Percentiles rank a stretch among this genome's conserved stretches.
Conservation (phyloP, 1,284 basidiomycete species). For the Cutaneotrichosporon sp. region DNA sequence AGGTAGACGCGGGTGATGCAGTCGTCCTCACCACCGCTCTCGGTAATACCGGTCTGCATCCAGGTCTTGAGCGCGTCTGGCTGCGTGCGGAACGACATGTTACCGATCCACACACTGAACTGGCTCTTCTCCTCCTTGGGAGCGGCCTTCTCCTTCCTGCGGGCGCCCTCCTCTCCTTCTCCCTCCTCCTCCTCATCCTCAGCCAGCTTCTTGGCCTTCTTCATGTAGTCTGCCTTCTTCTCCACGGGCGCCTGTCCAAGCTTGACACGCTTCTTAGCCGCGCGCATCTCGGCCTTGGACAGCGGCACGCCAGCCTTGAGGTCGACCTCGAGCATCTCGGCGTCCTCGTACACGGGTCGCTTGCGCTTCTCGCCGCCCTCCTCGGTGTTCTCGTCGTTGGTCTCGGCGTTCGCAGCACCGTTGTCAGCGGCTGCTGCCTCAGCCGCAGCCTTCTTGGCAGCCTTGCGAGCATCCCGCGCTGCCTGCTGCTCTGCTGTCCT, state of each 20-base stretch:
- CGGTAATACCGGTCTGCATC: constrained; percentile 64
- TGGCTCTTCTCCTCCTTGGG: constrained; percentile 59
- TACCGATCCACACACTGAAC: constrained; percentile 87
- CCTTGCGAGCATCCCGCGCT: constrained; percentile 45
- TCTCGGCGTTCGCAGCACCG: neutral
- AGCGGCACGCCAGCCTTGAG: constrained; percentile 47
- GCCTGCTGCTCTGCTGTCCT: constrained; percentile 47
- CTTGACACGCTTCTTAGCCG: constrained; percentile 48
- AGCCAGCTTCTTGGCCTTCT: constrained; percentile 25
- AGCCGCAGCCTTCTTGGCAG: constrained; percentile 30
- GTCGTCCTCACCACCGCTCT: constrained; percentile 40
- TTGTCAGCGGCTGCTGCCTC: constrained; percentile 13
- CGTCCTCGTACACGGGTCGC: constrained; percentile 25
- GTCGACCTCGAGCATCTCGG: constrained; percentile 50
- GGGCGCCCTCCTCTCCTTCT: constrained; percentile 34
- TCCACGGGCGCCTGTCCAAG: constrained; percentile 27
- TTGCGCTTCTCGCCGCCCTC: constrained; percentile 28
- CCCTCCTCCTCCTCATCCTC: constrained; percentile 15
- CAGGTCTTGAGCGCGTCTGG: constrained; percentile 67
- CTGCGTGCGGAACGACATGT: constrained; percentile 87
- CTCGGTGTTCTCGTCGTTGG: constrained; percentile 12
- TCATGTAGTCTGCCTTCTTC: constrained; percentile 26
- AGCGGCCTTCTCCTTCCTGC: constrained; percentile 57
- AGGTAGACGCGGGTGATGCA: constrained; percentile 58
- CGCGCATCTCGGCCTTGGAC: constrained; percentile 52